Evolutionary conservation across 2,329 filamentous ascomycete genomes (phyloP), one percentile per base, ranked within the genome.

Genomic region (Fusarium veterinarium): DNA sequence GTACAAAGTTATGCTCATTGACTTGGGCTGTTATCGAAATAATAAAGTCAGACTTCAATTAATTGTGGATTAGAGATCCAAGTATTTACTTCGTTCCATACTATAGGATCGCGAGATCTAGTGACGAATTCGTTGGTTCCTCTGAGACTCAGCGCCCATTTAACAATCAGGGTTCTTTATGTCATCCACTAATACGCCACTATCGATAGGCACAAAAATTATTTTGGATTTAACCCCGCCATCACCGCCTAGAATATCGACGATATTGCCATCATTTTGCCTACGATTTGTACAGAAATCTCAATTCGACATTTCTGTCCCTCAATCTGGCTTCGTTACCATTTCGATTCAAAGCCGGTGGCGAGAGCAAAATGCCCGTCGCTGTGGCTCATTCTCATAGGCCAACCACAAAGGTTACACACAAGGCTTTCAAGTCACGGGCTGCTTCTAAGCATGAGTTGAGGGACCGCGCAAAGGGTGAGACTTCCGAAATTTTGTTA

Each of bases 351-450:
- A 97, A 97, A 87, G 93, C 92, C 82, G 92, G 92, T 80, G 86
- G 90, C 82, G 86, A 87, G 82, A 87, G 87, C 83, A 93, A 89
- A 78, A 96, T 96, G 93, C 91, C 93, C 79, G 89, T 90, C 83
- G 86, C 88, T 68, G 87, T 89, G 79, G 81, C 87, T 75, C 94
- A 98, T 83, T 95, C 95, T 80, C 96, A 99, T 83, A 90, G 95
- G 81, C 93, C 93, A 79, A 98, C 95, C 65, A 97, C 95, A 60
- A 99, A 98, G 87, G 86, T 90, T 78, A 85, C 89, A 74, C 91
- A 97, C 84, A 99, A 99, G 86, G 82, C 92, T 31, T 99, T 95
- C 88, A 99, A 99, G 84, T 94, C 94, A 65, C 91, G 91, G 81
- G 95, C 97, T 85, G 90, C 95, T 44, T 94, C 93, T 70, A 98